A percentile compares a stretch with the other conserved stretches of the same genome.
These are phyloP conservation scores for Hylodesmum podocarpum DNA, from an alignment of 306 rosid species.

Conservation along the genomic window DNA sequence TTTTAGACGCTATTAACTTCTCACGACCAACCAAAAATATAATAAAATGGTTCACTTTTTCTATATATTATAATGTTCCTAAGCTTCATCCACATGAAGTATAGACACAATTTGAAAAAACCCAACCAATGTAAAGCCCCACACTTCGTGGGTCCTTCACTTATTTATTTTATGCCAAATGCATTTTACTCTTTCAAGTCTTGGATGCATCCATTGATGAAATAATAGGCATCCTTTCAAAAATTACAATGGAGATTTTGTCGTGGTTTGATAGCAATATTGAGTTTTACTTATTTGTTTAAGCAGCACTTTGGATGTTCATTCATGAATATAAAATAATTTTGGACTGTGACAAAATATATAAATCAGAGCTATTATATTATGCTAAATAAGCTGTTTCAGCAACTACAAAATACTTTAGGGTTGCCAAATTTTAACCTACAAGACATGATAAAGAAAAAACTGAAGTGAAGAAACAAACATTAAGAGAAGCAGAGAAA, in stretches of 20 bases:
- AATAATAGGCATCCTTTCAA: background rate
- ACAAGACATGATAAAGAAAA: background rate
- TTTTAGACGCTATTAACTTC: background rate
- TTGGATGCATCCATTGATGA: background rate
- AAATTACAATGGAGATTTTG: background rate
- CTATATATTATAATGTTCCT: background rate
- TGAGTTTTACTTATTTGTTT: background rate
- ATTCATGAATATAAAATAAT: background rate
- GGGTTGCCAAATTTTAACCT: background rate
- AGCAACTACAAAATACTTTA: background rate
- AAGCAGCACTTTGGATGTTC: background rate
- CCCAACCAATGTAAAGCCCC: background rate
- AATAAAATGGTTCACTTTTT: background rate
- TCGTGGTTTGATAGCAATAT: background rate
- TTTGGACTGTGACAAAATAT: background rate
- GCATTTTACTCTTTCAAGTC: background rate
- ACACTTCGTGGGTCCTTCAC: background rate
- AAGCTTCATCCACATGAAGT: background rate
- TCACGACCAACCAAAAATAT: background rate
- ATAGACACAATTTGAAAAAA: background rate
- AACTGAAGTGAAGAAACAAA: background rate
- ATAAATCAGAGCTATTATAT: background rate
- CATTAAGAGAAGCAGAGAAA: background rate
- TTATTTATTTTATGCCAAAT: background rate
- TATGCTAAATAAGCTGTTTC: background rate